Evolutionary conservation across 2,329 filamentous ascomycete species (phyloP), one percentile per base, ranked within the genome.

Genomic region (Magnaporthiopsis incrustans): DNA sequence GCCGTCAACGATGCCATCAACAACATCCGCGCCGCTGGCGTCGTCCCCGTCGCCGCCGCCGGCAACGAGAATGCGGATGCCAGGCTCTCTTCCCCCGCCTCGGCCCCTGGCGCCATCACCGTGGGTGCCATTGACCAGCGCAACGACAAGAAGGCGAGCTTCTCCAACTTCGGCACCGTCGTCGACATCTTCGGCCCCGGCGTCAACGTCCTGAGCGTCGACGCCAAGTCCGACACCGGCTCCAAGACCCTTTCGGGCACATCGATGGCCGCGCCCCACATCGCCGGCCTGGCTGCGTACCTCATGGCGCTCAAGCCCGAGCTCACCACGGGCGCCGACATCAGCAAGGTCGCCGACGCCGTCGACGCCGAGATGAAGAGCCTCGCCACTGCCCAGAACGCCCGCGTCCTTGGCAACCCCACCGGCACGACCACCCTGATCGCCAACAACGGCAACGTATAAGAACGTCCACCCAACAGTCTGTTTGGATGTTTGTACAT

Each of bases 11-110:
- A 75, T n/a, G 83, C 83, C 69, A 81, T 70, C 65, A 72, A 81
- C 68, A 75, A 74, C 56, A 71, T 85, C 59, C 75, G 77, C 67
- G 73, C 75, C 3, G 79, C 79, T 12, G 84, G 84, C 59, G 73
- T 86, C 66, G 81, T 85, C 62, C 79, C 82, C 61, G 78, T 85
- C 64, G 84, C 86, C n/a, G 83, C 85, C 1, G 85, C 85, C 44
- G 85, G 85, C 59, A 87, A 87, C 74, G 81, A 84, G 67, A 77
- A 79, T 70, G 73, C 77, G 69, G 79, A 87, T 68, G 81, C 85
- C 44, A 69, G 69, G 65, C 78, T 76, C 69, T 78, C 76, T 59
- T 84, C 81, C 12, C 85, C 85, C 57, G 84, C 81, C 27, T 85
- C 82, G 11, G 81, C 83, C 18, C 71, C 77, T n/a, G 75, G 77